Conservation (phyloP, 495 filamentous ascomycete genomes). For the Xylaria intraflava region DNA sequence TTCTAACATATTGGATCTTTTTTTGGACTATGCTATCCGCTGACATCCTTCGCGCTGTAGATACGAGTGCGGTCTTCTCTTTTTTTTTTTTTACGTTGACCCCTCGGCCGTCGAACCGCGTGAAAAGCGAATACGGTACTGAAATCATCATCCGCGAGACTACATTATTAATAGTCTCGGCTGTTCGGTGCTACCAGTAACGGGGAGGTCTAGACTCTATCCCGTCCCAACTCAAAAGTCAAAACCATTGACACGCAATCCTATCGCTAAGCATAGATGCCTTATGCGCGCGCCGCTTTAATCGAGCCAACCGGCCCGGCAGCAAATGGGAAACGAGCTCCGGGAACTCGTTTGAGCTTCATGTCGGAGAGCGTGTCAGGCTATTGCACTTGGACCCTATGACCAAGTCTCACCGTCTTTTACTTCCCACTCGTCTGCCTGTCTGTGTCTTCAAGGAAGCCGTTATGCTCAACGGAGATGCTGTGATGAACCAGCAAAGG, state of each 20-base stretch:
- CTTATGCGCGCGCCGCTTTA: background rate
- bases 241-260: background rate
- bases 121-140: background rate
- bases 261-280: slow-evolving; percentile 5
- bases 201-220: slow-evolving; percentile 4
- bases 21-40: too few species aligned
- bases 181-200: background rate
- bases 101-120: background rate
- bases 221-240: background rate
- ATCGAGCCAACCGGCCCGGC: background rate
- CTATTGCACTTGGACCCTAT: background rate
- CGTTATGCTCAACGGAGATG: background rate
- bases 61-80: background rate
- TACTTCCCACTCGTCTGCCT: background rate
- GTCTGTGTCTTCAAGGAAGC: background rate
- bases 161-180: background rate
- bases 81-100: too few species aligned
- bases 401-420: background rate
- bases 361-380: background rate
- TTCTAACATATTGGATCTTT: too few species aligned
- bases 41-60: too few species aligned
- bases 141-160: background rate
- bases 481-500: slow-evolving; percentile 4
- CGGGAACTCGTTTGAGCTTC: background rate
- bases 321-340: background rate